phyloP scores from a whole-genome alignment of 306 rosid genomes.

The Benincasa hispida region DNA sequence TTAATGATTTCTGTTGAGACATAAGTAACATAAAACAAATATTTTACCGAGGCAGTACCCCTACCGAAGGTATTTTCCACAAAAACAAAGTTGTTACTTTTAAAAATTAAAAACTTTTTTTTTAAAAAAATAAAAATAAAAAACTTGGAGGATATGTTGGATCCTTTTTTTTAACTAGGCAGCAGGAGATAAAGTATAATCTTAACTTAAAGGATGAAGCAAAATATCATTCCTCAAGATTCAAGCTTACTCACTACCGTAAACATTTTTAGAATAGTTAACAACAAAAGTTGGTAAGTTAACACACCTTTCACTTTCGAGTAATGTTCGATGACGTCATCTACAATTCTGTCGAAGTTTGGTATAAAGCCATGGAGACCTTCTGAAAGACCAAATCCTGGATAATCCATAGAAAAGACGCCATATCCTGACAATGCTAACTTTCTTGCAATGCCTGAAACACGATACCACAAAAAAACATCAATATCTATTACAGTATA shows the following conservation, averaged over 20 bases:
- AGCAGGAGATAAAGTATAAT: not conserved
- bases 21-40: not conserved
- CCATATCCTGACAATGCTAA: conserved; percentile 59
- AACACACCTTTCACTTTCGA: conserved; percentile 62
- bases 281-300: not conserved
- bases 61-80: not conserved
- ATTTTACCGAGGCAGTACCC: not conserved
- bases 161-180: not conserved
- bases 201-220: not conserved
- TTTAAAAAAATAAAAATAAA: not conserved
- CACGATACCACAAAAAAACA: not conserved
- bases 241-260: not conserved
- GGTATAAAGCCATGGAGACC: conserved; percentile 78
- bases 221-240: not conserved
- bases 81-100: not conserved
- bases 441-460: conserved; percentile 76
- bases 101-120: not conserved
- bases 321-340: conserved; percentile 69
- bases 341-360: conserved; percentile 59
- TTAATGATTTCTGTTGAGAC: not conserved
- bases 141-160: not conserved
- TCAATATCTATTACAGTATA: not conserved
- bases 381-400: conserved; percentile 93
- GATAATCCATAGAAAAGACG: conserved; percentile 93
- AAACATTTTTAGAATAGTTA: not conserved